Percentiles rank a stretch among this genome's conserved stretches.
Evolutionary conservation across 805 yeast species (phyloP).

Genomic region (Candida nitratophila): DNA sequence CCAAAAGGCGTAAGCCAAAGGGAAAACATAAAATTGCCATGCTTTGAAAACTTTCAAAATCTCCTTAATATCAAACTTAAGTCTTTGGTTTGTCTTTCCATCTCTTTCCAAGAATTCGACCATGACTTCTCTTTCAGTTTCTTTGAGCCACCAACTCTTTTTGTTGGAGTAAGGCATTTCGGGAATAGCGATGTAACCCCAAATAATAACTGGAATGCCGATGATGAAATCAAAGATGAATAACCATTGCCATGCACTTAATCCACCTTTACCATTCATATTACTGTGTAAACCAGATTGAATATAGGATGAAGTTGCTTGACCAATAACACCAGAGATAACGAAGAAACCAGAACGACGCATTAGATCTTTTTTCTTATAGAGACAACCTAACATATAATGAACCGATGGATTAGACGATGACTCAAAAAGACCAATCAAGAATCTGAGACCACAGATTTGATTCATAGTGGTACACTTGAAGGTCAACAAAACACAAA

Average conservation of each 20-base stretch:
- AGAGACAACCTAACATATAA: slow-evolving; percentile 52
- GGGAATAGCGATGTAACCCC: slow-evolving; percentile 53
- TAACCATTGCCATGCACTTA: slow-evolving; percentile 69
- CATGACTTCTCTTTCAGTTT: slow-evolving; percentile 25
- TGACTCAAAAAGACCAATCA: slow-evolving; percentile 55
- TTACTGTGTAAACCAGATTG: slow-evolving; percentile 46
- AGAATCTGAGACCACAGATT: slow-evolving; percentile 50
- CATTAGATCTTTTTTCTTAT: slow-evolving; percentile 45
- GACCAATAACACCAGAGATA: slow-evolving; percentile 55
- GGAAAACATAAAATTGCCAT: slow-evolving; percentile 36
- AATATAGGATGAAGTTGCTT: slow-evolving; percentile 54
- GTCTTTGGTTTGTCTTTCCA: slow-evolving; percentile 27
- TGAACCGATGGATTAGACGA: slow-evolving; percentile 59
- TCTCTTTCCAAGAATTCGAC: slow-evolving; percentile 24
- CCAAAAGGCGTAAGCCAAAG: slow-evolving; percentile 20
- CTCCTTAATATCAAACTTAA: slow-evolving; percentile 31
- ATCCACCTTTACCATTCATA: slow-evolving; percentile 44
- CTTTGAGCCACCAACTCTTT: slow-evolving; percentile 11
- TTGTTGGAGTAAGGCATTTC: slow-evolving; percentile 31
- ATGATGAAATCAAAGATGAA: slow-evolving; percentile 60
- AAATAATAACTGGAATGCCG: slow-evolving; percentile 50
- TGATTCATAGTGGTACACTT: slow-evolving; percentile 40
- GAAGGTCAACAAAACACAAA: slow-evolving; percentile 44
- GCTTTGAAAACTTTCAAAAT: slow-evolving; percentile 31
- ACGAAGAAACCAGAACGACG: slow-evolving; percentile 56